These are phyloP conservation scores for Fraxinus floribunda DNA, from an alignment of 305 asterid species.

Conservation along the genomic window DNA sequence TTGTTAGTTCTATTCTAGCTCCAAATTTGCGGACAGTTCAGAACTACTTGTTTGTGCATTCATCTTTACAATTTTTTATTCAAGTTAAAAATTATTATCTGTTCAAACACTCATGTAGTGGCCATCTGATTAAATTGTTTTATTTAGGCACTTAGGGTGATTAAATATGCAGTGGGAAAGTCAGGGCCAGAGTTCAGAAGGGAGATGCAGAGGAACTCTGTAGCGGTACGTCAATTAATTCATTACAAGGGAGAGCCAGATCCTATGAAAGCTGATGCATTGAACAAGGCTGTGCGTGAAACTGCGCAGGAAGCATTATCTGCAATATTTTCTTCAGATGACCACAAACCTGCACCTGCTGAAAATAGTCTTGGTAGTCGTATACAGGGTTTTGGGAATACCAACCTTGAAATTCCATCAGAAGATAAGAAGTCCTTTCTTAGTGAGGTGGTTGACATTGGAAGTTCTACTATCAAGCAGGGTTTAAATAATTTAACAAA, in stretches of 20 bases:
- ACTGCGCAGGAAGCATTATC: slow-evolving; percentile 94
- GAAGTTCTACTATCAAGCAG: slow-evolving; percentile 88
- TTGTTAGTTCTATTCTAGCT: slow-evolving; percentile 11
- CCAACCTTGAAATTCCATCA: slow-evolving; percentile 65
- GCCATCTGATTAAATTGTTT: slow-evolving; percentile 12
- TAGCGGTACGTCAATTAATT: slow-evolving; percentile 78
- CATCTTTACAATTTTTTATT: not conserved
- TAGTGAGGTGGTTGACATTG: slow-evolving; percentile 89
- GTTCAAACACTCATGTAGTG: slow-evolving; percentile 9
- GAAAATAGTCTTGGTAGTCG: slow-evolving; percentile 79
- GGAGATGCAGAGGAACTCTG: slow-evolving; percentile 97
- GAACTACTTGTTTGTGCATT: not conserved
- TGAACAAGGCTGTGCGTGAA: slow-evolving; percentile 94
- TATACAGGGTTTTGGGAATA: slow-evolving; percentile 91
- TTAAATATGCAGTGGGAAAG: slow-evolving; percentile 91
- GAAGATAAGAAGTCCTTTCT: slow-evolving; percentile 87
- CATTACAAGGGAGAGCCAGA: slow-evolving; percentile 94
- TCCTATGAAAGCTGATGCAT: slow-evolving; percentile 90
- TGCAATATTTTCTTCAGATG: slow-evolving; percentile 79
- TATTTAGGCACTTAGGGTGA: slow-evolving; percentile 75
- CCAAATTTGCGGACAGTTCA: slow-evolving; percentile 20
- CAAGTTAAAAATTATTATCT: not conserved
- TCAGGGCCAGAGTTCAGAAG: slow-evolving; percentile 92
- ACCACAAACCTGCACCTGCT: slow-evolving; percentile 58
- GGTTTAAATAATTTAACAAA: slow-evolving; percentile 77